Conservation (phyloP, 192 early-diverging fungal genomes). For the Rhizoclosmatium globosum region DNA sequence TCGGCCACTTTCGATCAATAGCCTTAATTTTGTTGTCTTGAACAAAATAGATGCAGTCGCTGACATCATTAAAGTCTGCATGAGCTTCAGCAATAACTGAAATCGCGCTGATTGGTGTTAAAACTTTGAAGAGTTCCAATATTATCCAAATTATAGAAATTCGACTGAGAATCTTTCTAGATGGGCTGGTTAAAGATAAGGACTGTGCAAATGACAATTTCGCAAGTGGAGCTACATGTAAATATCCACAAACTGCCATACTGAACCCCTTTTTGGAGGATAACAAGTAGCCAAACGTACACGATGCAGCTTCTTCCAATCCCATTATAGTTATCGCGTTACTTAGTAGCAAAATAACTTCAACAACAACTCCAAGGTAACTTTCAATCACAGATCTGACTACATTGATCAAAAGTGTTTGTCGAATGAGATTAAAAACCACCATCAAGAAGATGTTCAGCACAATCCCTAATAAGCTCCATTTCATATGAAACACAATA, state of each 20-base stretch:
- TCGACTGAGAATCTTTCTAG: slow-evolving; percentile 22
- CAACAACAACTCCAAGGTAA: slow-evolving; percentile 15
- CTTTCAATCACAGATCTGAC: background rate
- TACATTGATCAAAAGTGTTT: background rate
- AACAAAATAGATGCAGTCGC: slow-evolving; percentile 10
- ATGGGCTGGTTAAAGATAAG: slow-evolving; percentile 3
- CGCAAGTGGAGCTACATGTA: slow-evolving; percentile 16
- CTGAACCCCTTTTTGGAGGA: slow-evolving; percentile 7
- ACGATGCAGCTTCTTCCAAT: slow-evolving; percentile 17
- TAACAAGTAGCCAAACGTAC: slow-evolving; percentile 10
- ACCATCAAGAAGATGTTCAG: slow-evolving; percentile 11
- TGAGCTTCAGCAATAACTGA: background rate
- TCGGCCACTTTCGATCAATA: slow-evolving; percentile 14
- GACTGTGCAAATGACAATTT: slow-evolving; percentile 6
- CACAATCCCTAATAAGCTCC: slow-evolving; percentile 18
- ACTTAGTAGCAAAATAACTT: slow-evolving; percentile 19
- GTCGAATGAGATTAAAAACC: background rate
- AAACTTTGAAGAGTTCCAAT: slow-evolving; percentile 17
- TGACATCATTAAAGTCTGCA: background rate
- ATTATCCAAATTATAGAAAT: slow-evolving; percentile 31
- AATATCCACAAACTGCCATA: slow-evolving; percentile 31
- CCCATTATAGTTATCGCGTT: slow-evolving; percentile 25
- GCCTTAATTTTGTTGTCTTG: background rate
- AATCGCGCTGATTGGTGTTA: slow-evolving; percentile 28
- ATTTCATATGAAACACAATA: slow-evolving; percentile 1